These are phyloP conservation scores for Dendrocalamus latiflorus DNA, from an alignment of 202 grass and related monocot genomes.

Conservation along the genomic window DNA sequence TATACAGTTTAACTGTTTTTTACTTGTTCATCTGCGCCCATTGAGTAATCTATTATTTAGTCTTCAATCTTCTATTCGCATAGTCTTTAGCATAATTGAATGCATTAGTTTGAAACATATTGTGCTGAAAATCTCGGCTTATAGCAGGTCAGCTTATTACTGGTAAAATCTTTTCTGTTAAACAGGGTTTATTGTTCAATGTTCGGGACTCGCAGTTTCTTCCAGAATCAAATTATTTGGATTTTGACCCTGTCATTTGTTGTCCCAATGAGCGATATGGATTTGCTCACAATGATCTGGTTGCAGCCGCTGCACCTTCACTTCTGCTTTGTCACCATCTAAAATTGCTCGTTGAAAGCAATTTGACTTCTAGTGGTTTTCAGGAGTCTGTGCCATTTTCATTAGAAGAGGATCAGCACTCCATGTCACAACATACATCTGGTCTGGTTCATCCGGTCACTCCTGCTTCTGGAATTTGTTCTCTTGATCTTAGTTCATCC, in stretches of 20 bases:
- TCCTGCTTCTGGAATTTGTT: not conserved
- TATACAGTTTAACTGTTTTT: not conserved
- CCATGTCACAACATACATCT: conserved; percentile 22
- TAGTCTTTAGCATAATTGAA: not conserved
- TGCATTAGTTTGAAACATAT: not conserved
- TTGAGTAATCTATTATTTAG: not conserved
- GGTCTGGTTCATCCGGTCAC: conserved; percentile 1
- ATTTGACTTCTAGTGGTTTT: conserved; percentile 19
- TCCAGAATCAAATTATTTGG: conserved; percentile 43
- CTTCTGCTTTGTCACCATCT: conserved; percentile 39
- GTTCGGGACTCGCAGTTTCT: conserved; percentile 15
- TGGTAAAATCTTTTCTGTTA: conserved; percentile 32
- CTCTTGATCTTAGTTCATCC: conserved; percentile 12
- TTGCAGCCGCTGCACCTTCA: conserved; percentile 26
- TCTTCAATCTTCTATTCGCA: not conserved
- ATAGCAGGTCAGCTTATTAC: not conserved
- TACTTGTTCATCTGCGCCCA: not conserved
- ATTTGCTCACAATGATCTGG: conserved; percentile 25
- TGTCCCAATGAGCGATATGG: conserved; percentile 31
- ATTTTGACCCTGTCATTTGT: conserved; percentile 46
- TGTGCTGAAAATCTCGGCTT: conserved; percentile 6
- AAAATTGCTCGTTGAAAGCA: conserved; percentile 39
- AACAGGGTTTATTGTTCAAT: conserved; percentile 44
- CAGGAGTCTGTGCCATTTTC: conserved; percentile 14
- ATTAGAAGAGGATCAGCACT: conserved; percentile 28